These are phyloP conservation scores for Pyrenophora seminiperda DNA, from an alignment of 2,329 filamentous ascomycete genomes.

Conservation along the genomic window DNA sequence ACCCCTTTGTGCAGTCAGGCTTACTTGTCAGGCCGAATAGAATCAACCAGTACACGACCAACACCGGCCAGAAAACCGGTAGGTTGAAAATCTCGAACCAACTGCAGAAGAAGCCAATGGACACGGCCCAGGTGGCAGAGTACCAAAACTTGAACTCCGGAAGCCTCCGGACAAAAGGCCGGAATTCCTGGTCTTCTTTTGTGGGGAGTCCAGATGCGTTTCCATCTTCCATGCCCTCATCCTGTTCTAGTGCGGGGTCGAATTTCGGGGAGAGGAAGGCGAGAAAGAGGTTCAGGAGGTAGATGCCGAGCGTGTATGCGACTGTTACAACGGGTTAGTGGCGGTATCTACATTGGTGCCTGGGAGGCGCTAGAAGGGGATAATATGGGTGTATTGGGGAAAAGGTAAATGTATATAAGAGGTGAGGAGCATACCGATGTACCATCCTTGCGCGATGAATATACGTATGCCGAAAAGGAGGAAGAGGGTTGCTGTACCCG, in stretches of 20 bases:
- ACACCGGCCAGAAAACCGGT: slow-evolving; percentile 97
- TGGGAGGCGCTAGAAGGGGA: background rate
- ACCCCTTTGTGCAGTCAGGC: slow-evolving; percentile 45
- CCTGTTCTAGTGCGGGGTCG: slow-evolving; percentile 92
- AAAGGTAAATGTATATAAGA: background rate
- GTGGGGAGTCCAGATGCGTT: slow-evolving; percentile 78
- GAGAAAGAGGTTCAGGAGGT: slow-evolving; percentile 98
- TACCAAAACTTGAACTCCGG: slow-evolving; percentile 99
- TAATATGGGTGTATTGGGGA: background rate
- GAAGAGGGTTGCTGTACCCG: slow-evolving; percentile 76
- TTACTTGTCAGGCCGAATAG: slow-evolving; percentile 92
- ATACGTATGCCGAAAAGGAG: slow-evolving; percentile 87
- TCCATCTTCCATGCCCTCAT: slow-evolving; percentile 96
- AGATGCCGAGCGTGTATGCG: slow-evolving; percentile 96
- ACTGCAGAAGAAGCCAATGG: slow-evolving; percentile 82
- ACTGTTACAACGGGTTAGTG: slow-evolving; percentile 59
- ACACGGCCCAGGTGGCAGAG: slow-evolving; percentile 84
- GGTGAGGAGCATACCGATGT: slow-evolving; percentile 72
- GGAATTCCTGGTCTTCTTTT: slow-evolving; percentile 96
- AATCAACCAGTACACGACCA: slow-evolving; percentile 99
- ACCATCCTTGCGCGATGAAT: slow-evolving; percentile 94
- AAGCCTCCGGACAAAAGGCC: slow-evolving; percentile 91
- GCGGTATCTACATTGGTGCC: background rate
- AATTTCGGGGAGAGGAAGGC: slow-evolving; percentile 98
- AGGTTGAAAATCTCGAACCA: slow-evolving; percentile 96